Percentiles rank a stretch among this genome's conserved stretches.
Evolutionary conservation across 2,329 filamentous ascomycete species (phyloP).

Genomic region (Dothidotthia symphoricarpi): DNA sequence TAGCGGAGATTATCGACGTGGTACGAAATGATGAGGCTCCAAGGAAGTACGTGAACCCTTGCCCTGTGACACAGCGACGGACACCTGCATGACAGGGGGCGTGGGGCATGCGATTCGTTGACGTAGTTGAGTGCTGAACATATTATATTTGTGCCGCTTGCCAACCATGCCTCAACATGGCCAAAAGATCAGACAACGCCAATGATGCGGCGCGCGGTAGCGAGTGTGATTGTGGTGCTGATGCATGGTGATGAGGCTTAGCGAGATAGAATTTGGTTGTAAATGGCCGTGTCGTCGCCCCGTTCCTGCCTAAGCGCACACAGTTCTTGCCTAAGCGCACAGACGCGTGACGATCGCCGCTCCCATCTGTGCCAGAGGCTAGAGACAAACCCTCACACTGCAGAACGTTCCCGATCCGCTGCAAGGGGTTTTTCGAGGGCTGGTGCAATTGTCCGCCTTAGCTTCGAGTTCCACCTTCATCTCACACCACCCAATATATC

Average conservation of each 20-base stretch:
- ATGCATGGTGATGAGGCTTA: slow-evolving; percentile 13
- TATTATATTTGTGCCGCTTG: background rate
- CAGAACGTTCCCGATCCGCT: too few species aligned
- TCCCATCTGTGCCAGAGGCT: slow-evolving; percentile 4
- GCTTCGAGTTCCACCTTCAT: too few species aligned
- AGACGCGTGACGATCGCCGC: slow-evolving; percentile 11
- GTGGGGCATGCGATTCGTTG: too few species aligned
- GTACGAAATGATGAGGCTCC: background rate
- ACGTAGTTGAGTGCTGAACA: too few species aligned
- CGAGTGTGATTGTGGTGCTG: slow-evolving; percentile 16
- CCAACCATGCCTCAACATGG: too few species aligned
- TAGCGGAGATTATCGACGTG: background rate
- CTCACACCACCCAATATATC: too few species aligned
- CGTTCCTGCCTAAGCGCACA: slow-evolving; percentile 13
- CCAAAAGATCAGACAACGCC: too few species aligned
- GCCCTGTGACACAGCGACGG: slow-evolving; percentile 6
- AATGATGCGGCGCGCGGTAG: too few species aligned
- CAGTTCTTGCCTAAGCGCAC: slow-evolving; percentile 14
- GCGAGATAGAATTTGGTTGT: slow-evolving; percentile 7
- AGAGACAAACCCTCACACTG: too few species aligned
- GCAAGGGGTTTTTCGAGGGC: too few species aligned
- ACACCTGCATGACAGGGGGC: slow-evolving; percentile 5
- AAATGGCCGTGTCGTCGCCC: slow-evolving; percentile 5
- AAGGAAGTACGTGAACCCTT: background rate
- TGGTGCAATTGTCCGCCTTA: too few species aligned